Evolutionary conservation across 768 basidiomycete species (phyloP).

Genomic region (Hericium alpestre): DNA sequence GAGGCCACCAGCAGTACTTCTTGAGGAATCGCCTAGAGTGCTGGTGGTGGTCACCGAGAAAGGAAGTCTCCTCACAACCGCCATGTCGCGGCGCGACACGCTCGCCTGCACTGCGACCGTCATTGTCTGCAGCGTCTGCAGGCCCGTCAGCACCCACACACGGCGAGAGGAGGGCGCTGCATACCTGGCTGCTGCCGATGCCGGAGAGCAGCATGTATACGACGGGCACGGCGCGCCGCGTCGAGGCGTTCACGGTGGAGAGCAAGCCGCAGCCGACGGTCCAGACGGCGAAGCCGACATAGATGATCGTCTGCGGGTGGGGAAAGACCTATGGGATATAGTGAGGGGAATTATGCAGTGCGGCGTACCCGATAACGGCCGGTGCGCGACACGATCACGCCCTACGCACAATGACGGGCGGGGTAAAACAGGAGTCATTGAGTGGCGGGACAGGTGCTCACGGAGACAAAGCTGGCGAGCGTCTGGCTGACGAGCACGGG

Average conservation of each 20-base stretch:
- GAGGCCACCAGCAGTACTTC: too few relatives aligned
- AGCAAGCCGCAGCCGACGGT: slow-evolving; percentile 59
- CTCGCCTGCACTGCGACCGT: slow-evolving; percentile 68
- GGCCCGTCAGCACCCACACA: not conserved
- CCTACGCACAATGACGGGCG: not conserved
- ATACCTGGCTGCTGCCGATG: not conserved
- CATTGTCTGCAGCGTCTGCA: slow-evolving; percentile 49
- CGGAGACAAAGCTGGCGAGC: slow-evolving; percentile 42
- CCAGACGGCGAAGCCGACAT: slow-evolving; percentile 58
- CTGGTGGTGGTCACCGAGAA: too few relatives aligned
- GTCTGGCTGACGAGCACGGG: slow-evolving; percentile 62
- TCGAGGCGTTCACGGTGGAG: slow-evolving; percentile 46
- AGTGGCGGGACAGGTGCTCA: not conserved
- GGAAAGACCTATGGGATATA: too few relatives aligned
- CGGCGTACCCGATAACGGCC: not conserved
- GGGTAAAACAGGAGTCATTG: not conserved
- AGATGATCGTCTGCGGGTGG: slow-evolving; percentile 37
- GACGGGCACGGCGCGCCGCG: slow-evolving; percentile 40
- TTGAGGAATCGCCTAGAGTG: too few relatives aligned
- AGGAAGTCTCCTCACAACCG: slow-evolving; percentile 41
- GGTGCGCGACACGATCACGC: not conserved
- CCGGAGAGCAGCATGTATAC: slow-evolving; percentile 22
- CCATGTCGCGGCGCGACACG: slow-evolving; percentile 62
- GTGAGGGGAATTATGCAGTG: not conserved
- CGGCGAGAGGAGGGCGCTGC: not conserved